These are phyloP conservation scores for Chamaenerion angustifolium DNA, from an alignment of 345 rosid species.

Conservation along the genomic window DNA sequence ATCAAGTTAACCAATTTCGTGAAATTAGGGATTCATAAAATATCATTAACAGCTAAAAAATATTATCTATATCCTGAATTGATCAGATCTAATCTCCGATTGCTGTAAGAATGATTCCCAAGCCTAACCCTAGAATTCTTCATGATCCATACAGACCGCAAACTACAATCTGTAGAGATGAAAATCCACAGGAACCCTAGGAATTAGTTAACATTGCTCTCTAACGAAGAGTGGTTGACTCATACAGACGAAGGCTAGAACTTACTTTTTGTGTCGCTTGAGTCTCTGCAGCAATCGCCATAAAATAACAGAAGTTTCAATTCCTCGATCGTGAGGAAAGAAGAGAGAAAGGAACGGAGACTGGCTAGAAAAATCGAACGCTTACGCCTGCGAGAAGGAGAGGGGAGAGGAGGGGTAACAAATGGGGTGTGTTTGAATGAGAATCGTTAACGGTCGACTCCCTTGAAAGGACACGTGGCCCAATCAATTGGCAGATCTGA, in stretches of 20 bases:
- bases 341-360: no score
- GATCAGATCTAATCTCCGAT: constrained; percentile 1
- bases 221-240: constrained; percentile 2
- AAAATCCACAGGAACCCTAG: neutral
- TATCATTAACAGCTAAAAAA: no score
- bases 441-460: constrained; percentile 56
- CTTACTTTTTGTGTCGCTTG: constrained; percentile 48
- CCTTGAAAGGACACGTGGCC: constrained; percentile 23
- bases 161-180: neutral
- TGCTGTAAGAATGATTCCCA: neutral
- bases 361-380: no score
- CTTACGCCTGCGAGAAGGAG: neutral
- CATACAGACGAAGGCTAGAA: neutral
- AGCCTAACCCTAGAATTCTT: constrained; percentile 8
- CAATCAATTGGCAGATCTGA: constrained; percentile 13
- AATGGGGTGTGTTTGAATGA: neutral
- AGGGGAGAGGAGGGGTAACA: constrained; percentile 7
- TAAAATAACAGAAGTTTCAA: constrained; percentile 9
- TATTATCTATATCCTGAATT: neutral
- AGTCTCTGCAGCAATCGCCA: constrained; percentile 61
- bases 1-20: no score
- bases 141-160: neutral
- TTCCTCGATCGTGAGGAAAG: no score
- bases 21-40: no score
- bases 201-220: neutral